phyloP scores from a whole-genome alignment of 2,329 filamentous ascomycete species.

The Phaeomoniella chlamydospora region DNA sequence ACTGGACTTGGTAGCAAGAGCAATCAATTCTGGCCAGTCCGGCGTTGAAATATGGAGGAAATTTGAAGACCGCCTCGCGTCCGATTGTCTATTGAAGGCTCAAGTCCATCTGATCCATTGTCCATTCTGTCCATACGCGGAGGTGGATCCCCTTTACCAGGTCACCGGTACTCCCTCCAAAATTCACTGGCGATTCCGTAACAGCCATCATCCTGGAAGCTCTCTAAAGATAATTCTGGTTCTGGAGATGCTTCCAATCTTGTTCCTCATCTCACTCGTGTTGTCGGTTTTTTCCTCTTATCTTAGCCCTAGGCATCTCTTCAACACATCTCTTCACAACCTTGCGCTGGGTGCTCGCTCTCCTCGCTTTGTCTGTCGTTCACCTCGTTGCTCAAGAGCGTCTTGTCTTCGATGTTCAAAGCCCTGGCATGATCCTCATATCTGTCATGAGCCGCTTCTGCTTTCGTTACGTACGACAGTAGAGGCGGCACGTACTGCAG shows the following conservation, averaged over 20 bases:
- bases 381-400: conserved; percentile 48
- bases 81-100: conserved; percentile 60
- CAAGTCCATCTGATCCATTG: conserved; percentile 66
- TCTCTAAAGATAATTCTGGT: conserved; percentile 29
- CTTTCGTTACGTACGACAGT: conserved; percentile 76
- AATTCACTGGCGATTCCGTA: conserved; percentile 41
- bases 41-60: conserved; percentile 58
- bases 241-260: conserved; percentile 32
- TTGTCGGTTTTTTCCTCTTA: conserved; percentile 36
- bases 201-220: conserved; percentile 38
- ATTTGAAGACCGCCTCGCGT: conserved; percentile 65
- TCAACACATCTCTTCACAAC: conserved; percentile 48
- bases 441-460: conserved; percentile 73
- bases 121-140: conserved; percentile 83
- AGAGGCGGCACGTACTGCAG: conserved; percentile 84
- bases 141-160: conserved; percentile 63
- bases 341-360: conserved; percentile 58
- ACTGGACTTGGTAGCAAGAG: conserved; percentile 53
- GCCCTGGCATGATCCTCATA: conserved; percentile 74
- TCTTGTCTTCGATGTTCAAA: conserved; percentile 77
- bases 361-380: conserved; percentile 63
- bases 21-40: conserved; percentile 54
- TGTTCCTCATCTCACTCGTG: conserved; percentile 38
- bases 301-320: conserved; percentile 21
- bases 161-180: conserved; percentile 34